Percentiles rank a stretch among this genome's conserved stretches.
phyloP scores from a whole-genome alignment of 2,329 filamentous ascomycete species.

The Talaromyces sp. region DNA sequence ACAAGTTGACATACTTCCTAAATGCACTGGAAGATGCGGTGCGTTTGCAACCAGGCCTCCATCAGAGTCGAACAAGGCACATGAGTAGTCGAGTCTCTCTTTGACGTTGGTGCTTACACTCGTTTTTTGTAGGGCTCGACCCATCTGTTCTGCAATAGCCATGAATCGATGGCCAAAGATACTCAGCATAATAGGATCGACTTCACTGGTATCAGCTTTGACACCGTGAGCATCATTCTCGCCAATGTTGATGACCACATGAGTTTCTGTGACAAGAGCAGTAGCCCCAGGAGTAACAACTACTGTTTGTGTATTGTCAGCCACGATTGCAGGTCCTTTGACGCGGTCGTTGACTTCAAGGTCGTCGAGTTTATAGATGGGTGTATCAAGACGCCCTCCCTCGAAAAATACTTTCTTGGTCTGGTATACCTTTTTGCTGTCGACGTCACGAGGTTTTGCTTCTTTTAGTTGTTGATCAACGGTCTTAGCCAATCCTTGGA shows the following conservation, averaged over 20 bases:
- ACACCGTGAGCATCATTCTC: conserved; percentile 49
- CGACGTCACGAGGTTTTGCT: conserved; percentile 58
- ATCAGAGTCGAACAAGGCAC: conserved; percentile 67
- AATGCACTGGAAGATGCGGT: conserved; percentile 72
- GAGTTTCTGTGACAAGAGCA: conserved; percentile 72
- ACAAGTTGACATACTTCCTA: conserved; percentile 76
- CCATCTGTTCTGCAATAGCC: conserved; percentile 84
- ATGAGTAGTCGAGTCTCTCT: conserved; percentile 72
- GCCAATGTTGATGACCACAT: conserved; percentile 76
- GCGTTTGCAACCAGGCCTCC: conserved; percentile 73
- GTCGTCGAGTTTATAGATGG: conserved; percentile 76
- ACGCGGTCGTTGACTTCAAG: conserved; percentile 69
- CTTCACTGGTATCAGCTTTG: conserved; percentile 50
- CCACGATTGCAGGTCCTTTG: conserved; percentile 77
- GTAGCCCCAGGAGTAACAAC: conserved; percentile 71
- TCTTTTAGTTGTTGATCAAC: conserved; percentile 78
- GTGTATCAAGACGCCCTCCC: conserved; percentile 70
- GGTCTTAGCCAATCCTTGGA: conserved; percentile 72
- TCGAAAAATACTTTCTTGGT: conserved; percentile 76
- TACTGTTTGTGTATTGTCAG: conserved; percentile 70
- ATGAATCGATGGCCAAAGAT: conserved; percentile 82
- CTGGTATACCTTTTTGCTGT: conserved; percentile 62
- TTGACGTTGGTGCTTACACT: conserved; percentile 77
- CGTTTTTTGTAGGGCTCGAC: conserved; percentile 71
- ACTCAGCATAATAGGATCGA: conserved; percentile 72